Evolutionary conservation across 1,284 basidiomycete species (phyloP).

Genomic region (Flammula alnicola): DNA sequence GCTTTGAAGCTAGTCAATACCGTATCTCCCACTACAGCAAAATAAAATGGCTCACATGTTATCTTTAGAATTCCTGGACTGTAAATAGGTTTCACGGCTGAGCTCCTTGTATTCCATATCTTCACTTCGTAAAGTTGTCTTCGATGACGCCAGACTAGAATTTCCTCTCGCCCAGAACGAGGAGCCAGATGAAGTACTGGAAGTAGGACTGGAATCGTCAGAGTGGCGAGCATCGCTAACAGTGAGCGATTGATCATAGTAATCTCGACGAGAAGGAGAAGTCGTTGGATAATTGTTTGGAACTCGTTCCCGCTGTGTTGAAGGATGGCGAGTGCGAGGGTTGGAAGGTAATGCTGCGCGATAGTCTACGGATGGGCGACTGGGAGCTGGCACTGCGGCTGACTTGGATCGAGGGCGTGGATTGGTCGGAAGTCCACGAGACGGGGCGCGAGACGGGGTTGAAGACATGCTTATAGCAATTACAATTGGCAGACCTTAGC

Average conservation of each 20-base stretch:
- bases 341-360: constrained; percentile 14
- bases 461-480: constrained; percentile 11
- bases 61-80: constrained; percentile 27
- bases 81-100: not conserved
- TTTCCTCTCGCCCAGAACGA: constrained; percentile 32
- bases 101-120: constrained; percentile 18
- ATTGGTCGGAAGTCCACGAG: constrained; percentile 33
- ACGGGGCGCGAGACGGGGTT: constrained; percentile 14
- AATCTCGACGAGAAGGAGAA: not conserved
- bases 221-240: constrained; percentile 18
- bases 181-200: constrained; percentile 38
- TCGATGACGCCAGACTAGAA: constrained; percentile 43
- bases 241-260: not conserved
- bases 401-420: constrained; percentile 26
- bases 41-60: not conserved
- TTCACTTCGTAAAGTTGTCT: constrained; percentile 49
- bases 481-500: constrained; percentile 9
- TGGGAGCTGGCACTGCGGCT: constrained; percentile 7
- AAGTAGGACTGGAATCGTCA: constrained; percentile 27
- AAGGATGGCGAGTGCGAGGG: constrained; percentile 14
- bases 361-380: constrained; percentile 7
- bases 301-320: constrained; percentile 11
- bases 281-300: constrained; percentile 4
- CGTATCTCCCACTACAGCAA: no score
- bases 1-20: not conserved